phyloP scores from a whole-genome alignment of 768 basidiomycete species.

The Xanthoconium stramineum region DNA sequence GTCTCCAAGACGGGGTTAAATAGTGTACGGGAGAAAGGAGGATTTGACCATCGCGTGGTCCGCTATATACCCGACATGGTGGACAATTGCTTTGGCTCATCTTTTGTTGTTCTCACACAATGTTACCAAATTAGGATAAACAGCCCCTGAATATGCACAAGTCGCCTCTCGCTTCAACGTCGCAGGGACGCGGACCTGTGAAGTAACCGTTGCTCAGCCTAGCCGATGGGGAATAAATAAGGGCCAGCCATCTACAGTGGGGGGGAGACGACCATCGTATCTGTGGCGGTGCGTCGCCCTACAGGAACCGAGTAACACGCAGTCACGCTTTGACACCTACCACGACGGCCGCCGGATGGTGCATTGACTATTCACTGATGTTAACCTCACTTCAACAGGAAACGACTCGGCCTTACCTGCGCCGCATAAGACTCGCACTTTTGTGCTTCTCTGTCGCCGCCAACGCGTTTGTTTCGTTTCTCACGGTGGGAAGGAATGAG shows the following conservation, averaged over 20 bases:
- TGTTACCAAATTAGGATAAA: background rate
- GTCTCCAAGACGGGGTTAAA: conserved; percentile 12
- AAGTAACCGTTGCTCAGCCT: no score
- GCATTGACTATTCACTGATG: conserved; percentile 6
- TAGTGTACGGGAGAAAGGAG: conserved; percentile 1
- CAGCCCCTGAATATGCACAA: conserved; percentile 14
- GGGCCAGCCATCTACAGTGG: no score
- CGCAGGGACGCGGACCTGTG: no score
- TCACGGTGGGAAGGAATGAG: background rate
- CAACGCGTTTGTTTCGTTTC: conserved; percentile 52
- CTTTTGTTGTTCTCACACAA: conserved; percentile 19
- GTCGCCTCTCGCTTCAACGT: no score
- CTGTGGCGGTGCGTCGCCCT: background rate
- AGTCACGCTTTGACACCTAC: background rate
- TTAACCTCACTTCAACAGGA: conserved; percentile 6
- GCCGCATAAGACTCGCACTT: conserved; percentile 27
- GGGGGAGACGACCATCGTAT: no score
- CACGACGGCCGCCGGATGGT: background rate
- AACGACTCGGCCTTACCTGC: conserved; percentile 12
- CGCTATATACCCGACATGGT: conserved; percentile 4
- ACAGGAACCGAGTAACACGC: no score
- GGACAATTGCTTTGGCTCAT: conserved; percentile 14
- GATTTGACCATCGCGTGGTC: background rate
- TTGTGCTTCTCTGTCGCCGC: conserved; percentile 54
- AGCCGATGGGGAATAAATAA: no score